Base-by-base conservation (phyloP, 176 grass and related monocot genomes). In the Chloris gayana region DNA sequence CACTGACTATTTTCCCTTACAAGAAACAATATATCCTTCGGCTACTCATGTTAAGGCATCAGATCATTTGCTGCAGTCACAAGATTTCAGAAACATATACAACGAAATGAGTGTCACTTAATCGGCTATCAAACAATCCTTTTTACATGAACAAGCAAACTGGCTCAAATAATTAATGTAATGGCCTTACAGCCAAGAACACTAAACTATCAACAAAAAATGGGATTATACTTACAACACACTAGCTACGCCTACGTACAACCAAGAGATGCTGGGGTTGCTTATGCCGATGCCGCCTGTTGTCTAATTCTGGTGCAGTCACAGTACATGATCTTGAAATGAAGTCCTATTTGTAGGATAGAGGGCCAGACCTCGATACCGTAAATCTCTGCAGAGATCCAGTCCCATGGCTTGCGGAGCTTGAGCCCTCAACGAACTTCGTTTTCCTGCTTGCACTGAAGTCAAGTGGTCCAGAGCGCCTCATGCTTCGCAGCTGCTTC, bases 311-410 rank as follows among this genome's bases (percentile, higher is more conserved):
- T 74, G 38, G 18, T 49, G 26, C 42, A 21, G 18, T 19, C 63
- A 69, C 11, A 42, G 15, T 17, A 10, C 58, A 62, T 33, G 32
- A 24, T 33, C 49, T 39, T 42, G 39, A 34, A 29, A 32, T 9
- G 22, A 22, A 47, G 19, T 21, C 25, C 68, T 95, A 98, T 59
- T 93, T 95, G 86, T 95, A 98, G 46, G 84, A 91, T 34, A 98
- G 87, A 29, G 95, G 92, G 29, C 95, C 95, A 33, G 95, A 98
- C 83, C 90, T 98, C 4, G 95, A 98, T 64, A 95, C 86, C 0
- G 90, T 26, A 73, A 95, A 93, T 63, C 86, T 90, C 50, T 87
- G 95, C 41, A 89, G 33, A 31, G 92, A 89, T 19, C 90, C 91
- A 32, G 78, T 68, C 1, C 92, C 95, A 39, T 94, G 89, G 59